Conservation (phyloP, 192 early-diverging fungal genomes). For the Linnemannia schmuckeri region DNA sequence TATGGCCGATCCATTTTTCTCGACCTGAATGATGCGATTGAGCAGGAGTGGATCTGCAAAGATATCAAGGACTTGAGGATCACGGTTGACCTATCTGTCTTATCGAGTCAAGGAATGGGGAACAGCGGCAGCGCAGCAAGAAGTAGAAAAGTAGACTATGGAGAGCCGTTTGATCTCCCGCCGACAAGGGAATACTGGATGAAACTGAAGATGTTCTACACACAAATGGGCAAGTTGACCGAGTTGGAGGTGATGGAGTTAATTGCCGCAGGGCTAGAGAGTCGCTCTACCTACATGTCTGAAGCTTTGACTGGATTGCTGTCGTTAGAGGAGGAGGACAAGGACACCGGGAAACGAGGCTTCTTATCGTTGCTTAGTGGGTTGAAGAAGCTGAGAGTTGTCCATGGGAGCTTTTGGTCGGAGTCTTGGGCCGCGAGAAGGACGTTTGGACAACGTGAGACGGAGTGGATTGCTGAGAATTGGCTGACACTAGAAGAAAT, state of each 20-base stretch:
- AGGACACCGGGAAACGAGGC: not conserved
- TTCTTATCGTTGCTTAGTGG: not conserved
- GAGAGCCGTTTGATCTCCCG: not conserved
- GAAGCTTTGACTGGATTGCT: not conserved
- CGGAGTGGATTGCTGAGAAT: not conserved
- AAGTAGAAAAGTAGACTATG: too few species aligned
- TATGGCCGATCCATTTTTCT: not conserved
- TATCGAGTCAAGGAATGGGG: not conserved
- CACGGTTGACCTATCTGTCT: not conserved
- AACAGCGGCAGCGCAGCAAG: too few species aligned
- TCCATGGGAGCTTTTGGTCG: not conserved
- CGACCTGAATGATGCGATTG: not conserved
- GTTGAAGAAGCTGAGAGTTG: not conserved
- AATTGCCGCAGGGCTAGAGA: not conserved
- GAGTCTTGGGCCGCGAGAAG: not conserved
- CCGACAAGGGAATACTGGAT: not conserved
- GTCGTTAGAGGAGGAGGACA: not conserved
- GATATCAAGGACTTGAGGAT: not conserved
- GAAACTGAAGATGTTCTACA: not conserved
- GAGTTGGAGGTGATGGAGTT: not conserved
- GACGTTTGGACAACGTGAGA: not conserved
- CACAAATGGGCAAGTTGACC: not conserved
- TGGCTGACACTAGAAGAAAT: not conserved
- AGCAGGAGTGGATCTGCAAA: not conserved
- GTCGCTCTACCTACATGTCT: not conserved